These are phyloP conservation scores for Dendrobium chrysotoxum DNA, from an alignment of 106 monocot species.

Conservation along the genomic window DNA sequence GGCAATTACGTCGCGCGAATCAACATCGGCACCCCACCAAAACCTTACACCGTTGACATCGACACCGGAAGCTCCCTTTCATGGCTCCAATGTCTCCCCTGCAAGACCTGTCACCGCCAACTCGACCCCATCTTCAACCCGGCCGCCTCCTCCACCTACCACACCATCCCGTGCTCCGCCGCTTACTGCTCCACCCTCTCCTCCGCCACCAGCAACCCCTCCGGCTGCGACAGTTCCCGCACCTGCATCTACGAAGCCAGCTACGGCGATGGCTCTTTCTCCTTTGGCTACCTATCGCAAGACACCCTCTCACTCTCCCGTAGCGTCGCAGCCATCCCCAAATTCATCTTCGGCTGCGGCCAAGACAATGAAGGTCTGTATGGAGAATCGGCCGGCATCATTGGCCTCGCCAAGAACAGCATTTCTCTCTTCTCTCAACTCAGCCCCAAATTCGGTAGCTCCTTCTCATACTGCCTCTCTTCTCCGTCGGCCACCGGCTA, in stretches of 20 bases:
- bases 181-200: conserved; percentile 37
- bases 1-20: conserved; percentile 71
- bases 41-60: conserved; percentile 52
- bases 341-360: conserved; percentile 78
- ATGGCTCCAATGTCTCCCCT: conserved; percentile 90
- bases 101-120: conserved; percentile 57
- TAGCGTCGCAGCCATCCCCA: not conserved
- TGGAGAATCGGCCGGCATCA: conserved; percentile 64
- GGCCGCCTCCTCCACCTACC: conserved; percentile 43
- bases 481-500: conserved; percentile 41
- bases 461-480: conserved; percentile 95
- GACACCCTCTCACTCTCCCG: conserved; percentile 16
- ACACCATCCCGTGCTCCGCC: conserved; percentile 37
- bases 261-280: conserved; percentile 7
- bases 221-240: not conserved
- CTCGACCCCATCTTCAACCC: conserved; percentile 71
- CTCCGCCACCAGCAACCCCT: conserved; percentile 31
- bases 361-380: conserved; percentile 89
- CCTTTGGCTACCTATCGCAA: conserved; percentile 3
- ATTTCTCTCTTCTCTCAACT: conserved; percentile 66
- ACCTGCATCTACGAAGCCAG: conserved; percentile 9
- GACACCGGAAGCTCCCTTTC: conserved; percentile 89
- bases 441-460: conserved; percentile 20
- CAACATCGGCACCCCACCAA: conserved; percentile 59
- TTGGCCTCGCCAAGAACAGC: conserved; percentile 64